Evolutionary conservation across 306 rosid genomes (phyloP).

Genomic region (Luffa aegyptiaca): DNA sequence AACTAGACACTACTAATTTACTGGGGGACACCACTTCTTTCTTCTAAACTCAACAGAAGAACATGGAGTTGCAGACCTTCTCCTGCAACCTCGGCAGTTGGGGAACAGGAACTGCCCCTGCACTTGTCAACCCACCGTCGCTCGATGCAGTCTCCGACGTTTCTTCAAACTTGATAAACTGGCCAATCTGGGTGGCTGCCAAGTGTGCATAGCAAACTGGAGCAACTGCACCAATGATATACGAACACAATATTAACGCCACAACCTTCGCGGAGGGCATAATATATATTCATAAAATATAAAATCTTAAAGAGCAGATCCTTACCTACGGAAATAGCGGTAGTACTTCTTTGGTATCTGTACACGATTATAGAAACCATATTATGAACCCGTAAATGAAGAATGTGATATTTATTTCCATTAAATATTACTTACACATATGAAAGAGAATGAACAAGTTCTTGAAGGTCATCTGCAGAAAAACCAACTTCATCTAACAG

Average conservation of each 20-base stretch:
- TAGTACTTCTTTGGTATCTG: slow-evolving; percentile 93
- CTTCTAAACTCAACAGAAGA: slow-evolving; percentile 44
- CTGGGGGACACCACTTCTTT: too few relatives aligned
- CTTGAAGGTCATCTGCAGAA: slow-evolving; percentile 81
- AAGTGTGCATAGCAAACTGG: slow-evolving; percentile 87
- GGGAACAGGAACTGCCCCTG: slow-evolving; percentile 60
- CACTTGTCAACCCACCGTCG: slow-evolving; percentile 48
- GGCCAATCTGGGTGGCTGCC: slow-evolving; percentile 73
- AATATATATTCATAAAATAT: too few relatives aligned
- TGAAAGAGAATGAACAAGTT: slow-evolving; percentile 82
- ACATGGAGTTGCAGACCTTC: slow-evolving; percentile 56
- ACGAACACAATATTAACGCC: background rate
- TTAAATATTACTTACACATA: slow-evolving; percentile 66
- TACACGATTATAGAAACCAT: background rate
- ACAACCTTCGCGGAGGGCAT: too few relatives aligned
- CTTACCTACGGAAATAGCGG: slow-evolving; percentile 87
- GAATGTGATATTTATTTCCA: too few relatives aligned
- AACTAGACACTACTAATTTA: background rate
- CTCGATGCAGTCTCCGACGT: slow-evolving; percentile 74
- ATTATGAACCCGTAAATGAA: background rate
- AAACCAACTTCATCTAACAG: slow-evolving; percentile 71
- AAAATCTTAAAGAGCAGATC: background rate
- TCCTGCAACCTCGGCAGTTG: slow-evolving; percentile 58
- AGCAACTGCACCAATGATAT: slow-evolving; percentile 49
- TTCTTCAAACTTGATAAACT: slow-evolving; percentile 72